phyloP scores from a whole-genome alignment of 352 stramenopile genomes.

The Thalassiosira exigua region DNA sequence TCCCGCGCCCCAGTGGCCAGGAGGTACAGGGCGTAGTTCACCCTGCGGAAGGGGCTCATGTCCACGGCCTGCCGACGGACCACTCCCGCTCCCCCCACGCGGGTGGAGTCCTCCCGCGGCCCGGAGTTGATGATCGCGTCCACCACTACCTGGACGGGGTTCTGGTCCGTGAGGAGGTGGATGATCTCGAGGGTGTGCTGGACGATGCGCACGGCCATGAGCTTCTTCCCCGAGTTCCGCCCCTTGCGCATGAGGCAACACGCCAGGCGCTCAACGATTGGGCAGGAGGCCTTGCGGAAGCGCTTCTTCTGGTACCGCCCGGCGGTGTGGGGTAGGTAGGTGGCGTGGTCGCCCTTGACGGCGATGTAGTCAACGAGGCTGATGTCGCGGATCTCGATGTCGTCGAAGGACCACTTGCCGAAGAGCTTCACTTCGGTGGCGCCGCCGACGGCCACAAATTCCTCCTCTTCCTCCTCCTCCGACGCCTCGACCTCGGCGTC shows the following conservation, averaged over 20 bases:
- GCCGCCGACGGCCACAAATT: slow-evolving; percentile 61
- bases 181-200: slow-evolving; percentile 99
- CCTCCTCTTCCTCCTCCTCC: slow-evolving; percentile 66
- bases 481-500: slow-evolving; percentile 39
- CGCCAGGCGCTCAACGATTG: slow-evolving; percentile 97
- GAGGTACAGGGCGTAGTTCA: slow-evolving; percentile 99
- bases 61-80: slow-evolving; percentile 99
- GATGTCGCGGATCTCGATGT: slow-evolving; percentile 98
- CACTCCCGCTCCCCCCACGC: slow-evolving; percentile 98
- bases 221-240: slow-evolving; percentile 99
- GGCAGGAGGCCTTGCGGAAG: slow-evolving; percentile 99
- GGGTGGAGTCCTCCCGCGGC: slow-evolving; percentile 99
- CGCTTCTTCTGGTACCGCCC: slow-evolving; percentile 99
- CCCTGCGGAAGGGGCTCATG: slow-evolving; percentile 98
- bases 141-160: slow-evolving; percentile 96
- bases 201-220: slow-evolving; percentile 98
- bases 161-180: slow-evolving; percentile 99
- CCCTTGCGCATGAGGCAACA: slow-evolving; percentile 99
- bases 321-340: slow-evolving; percentile 99
- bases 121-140: slow-evolving; percentile 93
- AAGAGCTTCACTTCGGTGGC: slow-evolving; percentile 89
- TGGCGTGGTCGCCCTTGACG: slow-evolving; percentile 97
- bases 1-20: slow-evolving; percentile 97
- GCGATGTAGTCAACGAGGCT: slow-evolving; percentile 99
- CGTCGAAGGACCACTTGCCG: slow-evolving; percentile 96